Conservation (phyloP, 306 rosid species). For the Prunus fruticosa region DNA sequence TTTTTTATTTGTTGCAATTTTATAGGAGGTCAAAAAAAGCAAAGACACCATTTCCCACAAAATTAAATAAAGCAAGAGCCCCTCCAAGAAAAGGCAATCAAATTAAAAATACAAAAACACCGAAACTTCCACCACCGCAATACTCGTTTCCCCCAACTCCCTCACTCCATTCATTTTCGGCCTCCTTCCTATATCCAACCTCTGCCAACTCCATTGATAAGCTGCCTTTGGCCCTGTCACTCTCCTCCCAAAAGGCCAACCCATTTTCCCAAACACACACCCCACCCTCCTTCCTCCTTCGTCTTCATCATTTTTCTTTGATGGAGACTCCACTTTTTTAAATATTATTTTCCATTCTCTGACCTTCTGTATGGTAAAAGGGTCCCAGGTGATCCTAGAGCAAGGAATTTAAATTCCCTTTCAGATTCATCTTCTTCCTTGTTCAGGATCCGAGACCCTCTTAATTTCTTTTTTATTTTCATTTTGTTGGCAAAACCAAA, state of each 20-base stretch:
- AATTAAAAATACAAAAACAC: background rate
- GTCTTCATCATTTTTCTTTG: background rate
- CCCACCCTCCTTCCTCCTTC: background rate
- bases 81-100: background rate
- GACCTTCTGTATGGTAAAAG: background rate
- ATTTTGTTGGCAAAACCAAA: background rate
- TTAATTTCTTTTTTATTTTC: too few relatives aligned
- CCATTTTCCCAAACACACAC: background rate
- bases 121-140: slow-evolving; percentile 1
- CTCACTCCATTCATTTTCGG: slow-evolving; percentile 3
- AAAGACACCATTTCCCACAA: background rate
- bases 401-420: slow-evolving; percentile 4
- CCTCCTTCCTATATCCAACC: background rate
- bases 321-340: background rate
- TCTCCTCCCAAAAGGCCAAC: background rate
- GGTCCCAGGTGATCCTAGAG: slow-evolving; percentile 10
- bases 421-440: background rate
- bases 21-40: background rate
- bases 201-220: background rate
- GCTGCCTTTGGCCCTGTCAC: background rate
- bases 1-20: background rate
- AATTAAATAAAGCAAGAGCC: background rate
- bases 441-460: slow-evolving; percentile 18
- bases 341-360: background rate
- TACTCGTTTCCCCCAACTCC: background rate